Evolutionary conservation across 1,284 basidiomycete genomes (phyloP).

Genomic region (Rhodotorula sp.): DNA sequence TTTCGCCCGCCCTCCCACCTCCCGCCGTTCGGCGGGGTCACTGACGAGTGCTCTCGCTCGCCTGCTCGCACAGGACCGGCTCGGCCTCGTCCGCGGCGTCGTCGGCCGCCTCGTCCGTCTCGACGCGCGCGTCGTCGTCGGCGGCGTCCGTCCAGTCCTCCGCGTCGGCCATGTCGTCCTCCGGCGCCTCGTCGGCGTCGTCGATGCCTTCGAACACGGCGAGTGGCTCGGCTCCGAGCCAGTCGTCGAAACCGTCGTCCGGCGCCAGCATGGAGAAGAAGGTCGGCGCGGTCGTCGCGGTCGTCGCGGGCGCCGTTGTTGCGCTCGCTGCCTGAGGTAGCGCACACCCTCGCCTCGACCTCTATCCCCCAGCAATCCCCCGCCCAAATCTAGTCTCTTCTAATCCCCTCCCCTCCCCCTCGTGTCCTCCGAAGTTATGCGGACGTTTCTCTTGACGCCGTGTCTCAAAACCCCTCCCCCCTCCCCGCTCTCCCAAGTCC

Average conservation of each 20-base stretch:
- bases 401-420: too few relatives aligned
- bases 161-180: not conserved
- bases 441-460: too few relatives aligned
- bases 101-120: not conserved
- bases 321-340: slow-evolving; percentile 10
- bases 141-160: slow-evolving; percentile 3
- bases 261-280: not conserved
- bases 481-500: too few relatives aligned
- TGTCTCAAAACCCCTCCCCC: too few relatives aligned
- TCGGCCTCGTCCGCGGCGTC: not conserved
- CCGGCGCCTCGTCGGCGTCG: not conserved
- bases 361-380: too few relatives aligned
- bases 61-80: not conserved
- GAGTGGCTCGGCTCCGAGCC: not conserved
- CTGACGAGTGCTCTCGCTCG: not conserved
- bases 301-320: slow-evolving; percentile 12
- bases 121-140: not conserved
- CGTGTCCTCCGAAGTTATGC: too few relatives aligned
- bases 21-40: not conserved
- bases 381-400: too few relatives aligned
- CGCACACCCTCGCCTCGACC: too few relatives aligned
- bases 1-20: too few relatives aligned
- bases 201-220: not conserved
- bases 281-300: slow-evolving; percentile 8
- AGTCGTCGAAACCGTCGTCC: too few relatives aligned